phyloP scores from a whole-genome alignment of 192 early-diverging fungal species.

The Entophlyctis luteolus region DNA sequence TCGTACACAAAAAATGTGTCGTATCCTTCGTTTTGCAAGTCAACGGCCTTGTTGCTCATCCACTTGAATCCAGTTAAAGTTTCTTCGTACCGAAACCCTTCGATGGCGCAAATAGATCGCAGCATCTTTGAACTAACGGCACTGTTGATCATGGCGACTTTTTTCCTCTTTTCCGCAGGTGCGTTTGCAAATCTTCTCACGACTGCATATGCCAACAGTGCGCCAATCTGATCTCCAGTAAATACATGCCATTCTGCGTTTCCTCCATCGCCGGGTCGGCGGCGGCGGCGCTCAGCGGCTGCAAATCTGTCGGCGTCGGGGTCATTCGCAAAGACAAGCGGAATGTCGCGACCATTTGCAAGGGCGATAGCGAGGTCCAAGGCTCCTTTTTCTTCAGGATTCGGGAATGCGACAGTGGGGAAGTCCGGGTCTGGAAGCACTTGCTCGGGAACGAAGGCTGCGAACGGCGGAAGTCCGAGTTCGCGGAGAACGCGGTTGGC shows the following conservation, averaged over 20 bases:
- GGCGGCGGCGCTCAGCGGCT: slow-evolving; percentile 75
- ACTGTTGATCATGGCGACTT: slow-evolving; percentile 76
- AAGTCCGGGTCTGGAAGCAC: slow-evolving; percentile 81
- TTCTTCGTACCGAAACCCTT: slow-evolving; percentile 82
- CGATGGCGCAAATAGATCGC: slow-evolving; percentile 60
- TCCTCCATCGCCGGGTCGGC: slow-evolving; percentile 47
- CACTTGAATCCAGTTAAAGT: slow-evolving; percentile 96
- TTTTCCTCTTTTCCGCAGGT: slow-evolving; percentile 24
- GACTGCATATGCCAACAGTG: slow-evolving; percentile 40
- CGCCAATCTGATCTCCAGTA: slow-evolving; percentile 87
- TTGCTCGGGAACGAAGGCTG: slow-evolving; percentile 64
- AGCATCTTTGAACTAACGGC: slow-evolving; percentile 88
- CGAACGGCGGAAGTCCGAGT: slow-evolving; percentile 66
- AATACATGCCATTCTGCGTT: slow-evolving; percentile 80
- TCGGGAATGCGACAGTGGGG: slow-evolving; percentile 60
- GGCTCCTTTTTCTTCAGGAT: slow-evolving; percentile 82
- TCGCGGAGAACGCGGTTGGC: slow-evolving; percentile 62
- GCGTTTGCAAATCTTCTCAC: background rate
- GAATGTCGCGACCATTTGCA: background rate
- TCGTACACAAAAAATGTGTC: slow-evolving; percentile 83
- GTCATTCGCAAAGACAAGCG: slow-evolving; percentile 85
- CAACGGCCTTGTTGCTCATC: slow-evolving; percentile 79
- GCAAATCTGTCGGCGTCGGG: slow-evolving; percentile 89
- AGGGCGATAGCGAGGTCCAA: slow-evolving; percentile 43
- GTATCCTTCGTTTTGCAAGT: slow-evolving; percentile 61